Conservation (phyloP, 805 yeast species). For the Saccharomyces kudriavzevii region DNA sequence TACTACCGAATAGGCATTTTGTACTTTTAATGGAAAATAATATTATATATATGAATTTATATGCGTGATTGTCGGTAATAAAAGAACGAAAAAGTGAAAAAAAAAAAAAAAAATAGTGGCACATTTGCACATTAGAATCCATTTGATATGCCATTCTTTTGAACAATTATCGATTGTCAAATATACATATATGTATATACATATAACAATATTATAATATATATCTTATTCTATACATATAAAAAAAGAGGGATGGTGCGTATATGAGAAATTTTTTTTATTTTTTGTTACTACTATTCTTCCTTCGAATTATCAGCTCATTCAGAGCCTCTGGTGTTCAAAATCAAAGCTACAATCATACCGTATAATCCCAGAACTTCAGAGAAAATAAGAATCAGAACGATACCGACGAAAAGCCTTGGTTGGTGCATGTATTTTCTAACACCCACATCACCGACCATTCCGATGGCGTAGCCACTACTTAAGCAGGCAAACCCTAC, state of each 20-base stretch:
- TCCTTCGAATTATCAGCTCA: not conserved
- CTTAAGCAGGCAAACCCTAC: conserved; percentile 97
- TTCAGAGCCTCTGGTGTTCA: conserved; percentile 81
- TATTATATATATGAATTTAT: conserved; percentile 1
- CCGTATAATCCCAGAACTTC: conserved; percentile 89
- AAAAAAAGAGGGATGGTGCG: not conserved
- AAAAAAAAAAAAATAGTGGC: not conserved
- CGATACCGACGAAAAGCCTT: conserved; percentile 80
- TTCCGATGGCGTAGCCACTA: conserved; percentile 93
- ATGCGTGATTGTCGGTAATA: not conserved
- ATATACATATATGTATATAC: not conserved
- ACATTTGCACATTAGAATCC: not conserved
- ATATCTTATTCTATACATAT: not conserved
- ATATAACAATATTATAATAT: not conserved
- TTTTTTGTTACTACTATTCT: not conserved
- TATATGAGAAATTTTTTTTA: not conserved
- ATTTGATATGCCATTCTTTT: not conserved
- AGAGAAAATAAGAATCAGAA: conserved; percentile 80
- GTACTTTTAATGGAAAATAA: conserved; percentile 1
- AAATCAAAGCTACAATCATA: conserved; percentile 87
- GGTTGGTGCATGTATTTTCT: conserved; percentile 85
- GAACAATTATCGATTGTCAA: not conserved
- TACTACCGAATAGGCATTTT: conserved; percentile 22
- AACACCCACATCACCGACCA: conserved; percentile 90
- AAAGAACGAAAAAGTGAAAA: not conserved